These are phyloP conservation scores for Phragmites australis DNA, from an alignment of 176 grass and related monocot species.

Conservation along the genomic window DNA sequence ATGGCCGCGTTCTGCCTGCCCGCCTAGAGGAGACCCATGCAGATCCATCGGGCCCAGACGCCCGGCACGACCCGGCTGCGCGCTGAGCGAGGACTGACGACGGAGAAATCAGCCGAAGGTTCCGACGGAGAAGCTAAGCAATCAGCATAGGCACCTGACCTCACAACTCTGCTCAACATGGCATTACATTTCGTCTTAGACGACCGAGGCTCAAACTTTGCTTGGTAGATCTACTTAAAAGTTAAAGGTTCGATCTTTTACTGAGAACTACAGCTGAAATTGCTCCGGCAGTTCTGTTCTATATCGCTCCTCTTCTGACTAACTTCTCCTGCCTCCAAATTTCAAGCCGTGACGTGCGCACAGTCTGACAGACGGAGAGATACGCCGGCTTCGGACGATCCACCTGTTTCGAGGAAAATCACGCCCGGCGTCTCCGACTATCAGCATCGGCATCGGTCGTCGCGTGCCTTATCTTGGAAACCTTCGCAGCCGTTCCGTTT, in stretches of 20 bases:
- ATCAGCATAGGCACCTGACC: not conserved
- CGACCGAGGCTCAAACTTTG: not conserved
- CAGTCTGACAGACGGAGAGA: not conserved
- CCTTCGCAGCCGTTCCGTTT: not conserved
- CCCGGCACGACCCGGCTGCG: not conserved
- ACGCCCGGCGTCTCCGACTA: not conserved
- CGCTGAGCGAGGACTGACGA: no score
- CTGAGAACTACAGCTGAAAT: not conserved
- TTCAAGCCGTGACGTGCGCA: conserved; percentile 37
- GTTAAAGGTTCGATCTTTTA: not conserved
- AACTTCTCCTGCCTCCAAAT: not conserved
- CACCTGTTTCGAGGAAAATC: conserved; percentile 31
- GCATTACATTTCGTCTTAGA: not conserved
- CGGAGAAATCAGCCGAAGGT: no score
- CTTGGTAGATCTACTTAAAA: conserved; percentile 25
- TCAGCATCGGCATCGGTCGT: not conserved
- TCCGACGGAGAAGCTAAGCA: not conserved
- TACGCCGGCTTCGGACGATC: not conserved
- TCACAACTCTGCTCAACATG: not conserved
- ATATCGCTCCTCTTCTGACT: no score
- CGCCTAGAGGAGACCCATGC: not conserved
- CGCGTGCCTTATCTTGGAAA: not conserved
- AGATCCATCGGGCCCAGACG: not conserved
- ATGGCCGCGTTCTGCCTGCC: no score
- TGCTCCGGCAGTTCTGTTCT: not conserved